These are phyloP conservation scores for Funneliformis mosseae DNA, from an alignment of 192 early-diverging fungal genomes.

Conservation along the genomic window DNA sequence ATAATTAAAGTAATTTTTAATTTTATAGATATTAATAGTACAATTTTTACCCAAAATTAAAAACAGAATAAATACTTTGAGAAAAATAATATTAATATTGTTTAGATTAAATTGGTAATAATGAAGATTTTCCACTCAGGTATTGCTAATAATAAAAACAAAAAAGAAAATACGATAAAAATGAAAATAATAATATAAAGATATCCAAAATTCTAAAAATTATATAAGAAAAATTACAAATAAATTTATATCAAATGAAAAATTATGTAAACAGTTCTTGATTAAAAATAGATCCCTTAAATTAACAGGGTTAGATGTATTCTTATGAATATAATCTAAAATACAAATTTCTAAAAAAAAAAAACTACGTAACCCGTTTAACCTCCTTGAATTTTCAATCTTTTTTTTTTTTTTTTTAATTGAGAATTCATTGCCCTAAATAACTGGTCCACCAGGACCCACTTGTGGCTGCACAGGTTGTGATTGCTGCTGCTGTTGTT, in stretches of 20 bases:
- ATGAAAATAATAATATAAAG: neutral
- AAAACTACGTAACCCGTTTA: neutral
- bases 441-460: conserved; percentile 14
- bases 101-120: no score
- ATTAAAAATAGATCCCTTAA: no score
- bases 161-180: neutral
- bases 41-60: no score
- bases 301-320: neutral
- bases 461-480: conserved; percentile 16
- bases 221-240: neutral
- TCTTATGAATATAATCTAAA: neutral
- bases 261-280: no score
- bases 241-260: neutral
- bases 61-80: no score
- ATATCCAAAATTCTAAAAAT: neutral
- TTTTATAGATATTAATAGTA: no score
- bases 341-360: neutral
- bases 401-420: neutral
- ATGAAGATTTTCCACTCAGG: no score
- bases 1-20: no score
- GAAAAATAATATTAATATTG: no score
- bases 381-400: neutral
- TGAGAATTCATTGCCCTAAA: neutral
- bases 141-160: no score
- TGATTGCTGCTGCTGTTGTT: conserved; percentile 39